Evolutionary conservation across 2,329 filamentous ascomycete species (phyloP).

Genomic region (Ophiocordyceps camponoti-floridani): DNA sequence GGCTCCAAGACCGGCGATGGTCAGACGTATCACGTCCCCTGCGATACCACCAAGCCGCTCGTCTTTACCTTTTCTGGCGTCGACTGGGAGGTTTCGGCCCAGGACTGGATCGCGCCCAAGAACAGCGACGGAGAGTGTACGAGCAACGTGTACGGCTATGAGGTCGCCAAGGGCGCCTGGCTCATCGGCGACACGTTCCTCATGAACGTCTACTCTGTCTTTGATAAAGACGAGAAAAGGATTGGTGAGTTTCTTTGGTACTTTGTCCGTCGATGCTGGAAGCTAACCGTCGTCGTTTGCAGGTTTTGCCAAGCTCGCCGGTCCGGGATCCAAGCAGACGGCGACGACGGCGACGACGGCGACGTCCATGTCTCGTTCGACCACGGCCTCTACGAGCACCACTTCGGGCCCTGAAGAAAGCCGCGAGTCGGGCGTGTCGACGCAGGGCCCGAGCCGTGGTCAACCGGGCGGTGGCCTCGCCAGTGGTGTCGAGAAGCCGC

Average conservation of each 20-base stretch:
- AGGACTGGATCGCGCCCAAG: constrained; percentile 49
- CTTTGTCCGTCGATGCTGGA: background rate
- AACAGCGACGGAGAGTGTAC: constrained; percentile 31
- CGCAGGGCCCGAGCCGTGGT: background rate
- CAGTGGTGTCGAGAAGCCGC: background rate
- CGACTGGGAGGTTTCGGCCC: constrained; percentile 45
- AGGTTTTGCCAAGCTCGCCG: constrained; percentile 4
- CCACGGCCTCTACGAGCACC: background rate
- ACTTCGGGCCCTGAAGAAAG: background rate
- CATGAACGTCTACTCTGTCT: constrained; percentile 79
- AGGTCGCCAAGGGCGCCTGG: constrained; percentile 51
- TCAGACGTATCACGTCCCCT: constrained; percentile 55
- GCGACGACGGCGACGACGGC: background rate
- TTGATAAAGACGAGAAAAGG: constrained; percentile 52
- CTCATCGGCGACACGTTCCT: constrained; percentile 73
- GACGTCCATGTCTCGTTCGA: background rate
- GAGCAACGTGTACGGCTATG: constrained; percentile 58
- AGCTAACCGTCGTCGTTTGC: background rate
- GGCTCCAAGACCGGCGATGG: constrained; percentile 35
- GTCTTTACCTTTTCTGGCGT: constrained; percentile 50
- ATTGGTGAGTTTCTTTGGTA: constrained; percentile 32
- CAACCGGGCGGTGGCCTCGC: background rate
- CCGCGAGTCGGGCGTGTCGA: background rate
- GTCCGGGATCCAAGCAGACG: background rate
- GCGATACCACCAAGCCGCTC: constrained; percentile 41